Conservation (phyloP, 345 rosid genomes). For the Tarenaya hassleriana region DNA sequence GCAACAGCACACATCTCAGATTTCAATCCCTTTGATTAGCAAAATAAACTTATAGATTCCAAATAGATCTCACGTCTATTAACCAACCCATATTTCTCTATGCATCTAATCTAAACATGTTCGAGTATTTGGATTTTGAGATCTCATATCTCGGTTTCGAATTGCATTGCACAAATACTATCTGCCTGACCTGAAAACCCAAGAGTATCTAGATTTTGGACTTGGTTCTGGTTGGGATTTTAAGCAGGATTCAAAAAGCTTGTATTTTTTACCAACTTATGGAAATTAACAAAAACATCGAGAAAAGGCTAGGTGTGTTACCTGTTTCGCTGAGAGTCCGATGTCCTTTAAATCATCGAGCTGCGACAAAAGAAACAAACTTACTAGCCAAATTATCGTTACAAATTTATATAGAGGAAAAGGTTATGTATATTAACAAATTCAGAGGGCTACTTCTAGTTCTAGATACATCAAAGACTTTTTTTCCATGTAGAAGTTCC, state of each 20-base stretch:
- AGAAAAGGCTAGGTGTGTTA: slow-evolving; percentile 8
- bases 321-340: slow-evolving; percentile 83
- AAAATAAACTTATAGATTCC: not conserved
- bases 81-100: too few relatives aligned
- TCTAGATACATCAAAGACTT: not conserved
- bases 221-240: too few relatives aligned
- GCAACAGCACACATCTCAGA: not conserved
- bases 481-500: not conserved
- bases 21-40: not conserved
- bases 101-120: too few relatives aligned
- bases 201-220: not conserved
- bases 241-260: too few relatives aligned
- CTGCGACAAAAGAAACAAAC: slow-evolving; percentile 29
- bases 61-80: too few relatives aligned
- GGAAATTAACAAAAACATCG: too few relatives aligned
- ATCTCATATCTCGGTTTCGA: not conserved
- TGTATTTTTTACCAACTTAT: too few relatives aligned
- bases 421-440: too few relatives aligned
- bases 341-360: slow-evolving; percentile 56
- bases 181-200: not conserved
- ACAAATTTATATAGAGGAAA: not conserved
- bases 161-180: not conserved
- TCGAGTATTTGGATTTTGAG: not conserved
- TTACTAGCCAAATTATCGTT: not conserved
- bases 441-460: not conserved